Base-by-base conservation (phyloP, 441 rosid genomes). In the Bruguiera hainesii region DNA sequence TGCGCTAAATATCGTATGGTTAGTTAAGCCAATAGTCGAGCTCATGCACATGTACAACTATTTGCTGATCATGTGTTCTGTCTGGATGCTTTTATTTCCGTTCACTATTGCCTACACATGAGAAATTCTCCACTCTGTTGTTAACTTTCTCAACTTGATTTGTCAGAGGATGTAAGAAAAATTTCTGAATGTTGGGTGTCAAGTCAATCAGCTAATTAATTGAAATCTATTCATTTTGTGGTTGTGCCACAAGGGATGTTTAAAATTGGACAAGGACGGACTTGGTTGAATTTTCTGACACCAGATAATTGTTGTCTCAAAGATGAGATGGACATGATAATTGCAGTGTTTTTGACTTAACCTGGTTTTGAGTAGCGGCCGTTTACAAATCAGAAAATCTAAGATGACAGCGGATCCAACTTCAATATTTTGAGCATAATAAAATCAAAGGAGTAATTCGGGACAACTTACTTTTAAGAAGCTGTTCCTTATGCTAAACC, bases 171-270 rank as follows among this genome's bases (percentile, higher is more conserved):
- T 7, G 11, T 28, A 2, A 28, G 29, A 21, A 28, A 19, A 28
- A 5, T 39, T 9, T 28, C 60, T 48, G 59, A 37, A 61, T 35
- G 33, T 55, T 55, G 11, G 51, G 52, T 50, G 48, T 39, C 15
- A 20, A 29, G n/a, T 63, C 21, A 23, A 63, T 42, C 63, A n/a
- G 28, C 8, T 48, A 26, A 26, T 48, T 64, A 26, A 28, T 7
- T 33, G 56, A 31, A 56, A 39, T 46, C 48, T n/a, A 66, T 42
- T 23, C 23, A 56, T 56, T 28, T 56, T 66, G 56, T 20, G 49
- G 48, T 16, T 21, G 25, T 49, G 58, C 26, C 66, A 60, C 26
- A 25, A 25, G 33, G 61, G 30, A 16, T 58, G 26, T 61, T 61
- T 55, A 21, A 23, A 31, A 52, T 25, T 5, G 58, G 39, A 46